Conservation (phyloP, 192 early-diverging fungal genomes). For the Backusella sp. region DNA sequence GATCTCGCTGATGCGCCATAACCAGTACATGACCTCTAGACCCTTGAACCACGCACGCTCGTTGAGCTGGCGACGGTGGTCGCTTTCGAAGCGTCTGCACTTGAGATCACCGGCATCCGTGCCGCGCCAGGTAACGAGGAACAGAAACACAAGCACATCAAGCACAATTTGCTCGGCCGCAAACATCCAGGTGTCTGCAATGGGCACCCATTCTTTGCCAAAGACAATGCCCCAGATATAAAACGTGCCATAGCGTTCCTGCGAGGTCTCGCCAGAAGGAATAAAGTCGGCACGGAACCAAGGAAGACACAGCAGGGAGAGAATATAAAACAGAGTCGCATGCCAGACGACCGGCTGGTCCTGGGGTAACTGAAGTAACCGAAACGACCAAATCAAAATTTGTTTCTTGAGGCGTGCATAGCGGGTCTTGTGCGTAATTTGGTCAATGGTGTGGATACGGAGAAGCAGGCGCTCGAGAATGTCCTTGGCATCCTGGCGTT, state of each 20-base stretch:
- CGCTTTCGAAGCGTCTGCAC: not conserved
- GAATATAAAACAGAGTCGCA: slow-evolving; percentile 34
- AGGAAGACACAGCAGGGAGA: slow-evolving; percentile 54
- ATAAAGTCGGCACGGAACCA: slow-evolving; percentile 74
- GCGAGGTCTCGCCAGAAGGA: slow-evolving; percentile 34
- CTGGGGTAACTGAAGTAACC: slow-evolving; percentile 28
- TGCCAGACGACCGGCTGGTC: slow-evolving; percentile 30
- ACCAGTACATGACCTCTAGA: slow-evolving; percentile 19
- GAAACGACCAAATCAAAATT: slow-evolving; percentile 50
- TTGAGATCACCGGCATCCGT: slow-evolving; percentile 17
- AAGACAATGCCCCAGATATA: slow-evolving; percentile 54
- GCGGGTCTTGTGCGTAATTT: not conserved
- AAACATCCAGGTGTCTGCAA: slow-evolving; percentile 54
- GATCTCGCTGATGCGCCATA: slow-evolving; percentile 32
- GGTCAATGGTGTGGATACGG: slow-evolving; percentile 14
- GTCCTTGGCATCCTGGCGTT: not conserved
- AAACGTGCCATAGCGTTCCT: slow-evolving; percentile 45
- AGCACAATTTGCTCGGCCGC: slow-evolving; percentile 14
- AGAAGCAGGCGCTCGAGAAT: not conserved
- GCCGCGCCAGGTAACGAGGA: slow-evolving; percentile 12
- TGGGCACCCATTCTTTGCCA: slow-evolving; percentile 44
- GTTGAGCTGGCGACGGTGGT: not conserved
- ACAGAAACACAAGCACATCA: slow-evolving; percentile 21
- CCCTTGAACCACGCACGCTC: slow-evolving; percentile 23
- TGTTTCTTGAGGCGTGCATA: not conserved